Evolutionary conservation across 371 early-diverging fungal genomes (phyloP).

Genomic region (Mortierella sp.): DNA sequence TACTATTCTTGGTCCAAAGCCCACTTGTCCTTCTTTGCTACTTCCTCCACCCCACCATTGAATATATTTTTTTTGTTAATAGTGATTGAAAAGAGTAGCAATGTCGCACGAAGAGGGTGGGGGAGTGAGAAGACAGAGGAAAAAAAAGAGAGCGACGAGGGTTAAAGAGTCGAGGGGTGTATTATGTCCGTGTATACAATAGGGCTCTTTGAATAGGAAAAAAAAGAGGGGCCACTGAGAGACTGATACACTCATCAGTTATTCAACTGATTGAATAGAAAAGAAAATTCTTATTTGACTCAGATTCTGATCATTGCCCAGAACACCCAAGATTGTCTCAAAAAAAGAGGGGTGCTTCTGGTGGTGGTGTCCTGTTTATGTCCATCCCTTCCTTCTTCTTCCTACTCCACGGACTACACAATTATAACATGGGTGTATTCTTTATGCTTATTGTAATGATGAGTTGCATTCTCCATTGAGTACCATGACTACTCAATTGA

Average conservation of each 20-base stretch:
- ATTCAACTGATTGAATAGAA: background rate
- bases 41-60: background rate
- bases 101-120: background rate
- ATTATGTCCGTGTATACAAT: background rate
- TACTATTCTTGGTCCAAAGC: background rate
- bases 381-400: background rate
- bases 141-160: constrained; percentile 5
- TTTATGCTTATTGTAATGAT: background rate
- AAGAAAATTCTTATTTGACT: constrained; percentile 5
- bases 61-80: background rate
- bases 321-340: background rate
- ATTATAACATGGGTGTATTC: background rate
- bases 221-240: constrained; percentile 9
- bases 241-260: background rate
- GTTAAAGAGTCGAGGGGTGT: background rate
- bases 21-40: background rate
- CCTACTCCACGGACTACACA: background rate
- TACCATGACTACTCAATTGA: background rate
- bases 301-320: background rate
- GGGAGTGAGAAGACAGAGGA: background rate
- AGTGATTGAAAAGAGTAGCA: background rate
- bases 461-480: background rate
- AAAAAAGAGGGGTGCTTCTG: constrained; percentile 5
- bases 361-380: background rate
- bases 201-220: background rate